Evolutionary conservation across 1,139 yeast species (phyloP).

Genomic region (Suhomyces wounanorum): DNA sequence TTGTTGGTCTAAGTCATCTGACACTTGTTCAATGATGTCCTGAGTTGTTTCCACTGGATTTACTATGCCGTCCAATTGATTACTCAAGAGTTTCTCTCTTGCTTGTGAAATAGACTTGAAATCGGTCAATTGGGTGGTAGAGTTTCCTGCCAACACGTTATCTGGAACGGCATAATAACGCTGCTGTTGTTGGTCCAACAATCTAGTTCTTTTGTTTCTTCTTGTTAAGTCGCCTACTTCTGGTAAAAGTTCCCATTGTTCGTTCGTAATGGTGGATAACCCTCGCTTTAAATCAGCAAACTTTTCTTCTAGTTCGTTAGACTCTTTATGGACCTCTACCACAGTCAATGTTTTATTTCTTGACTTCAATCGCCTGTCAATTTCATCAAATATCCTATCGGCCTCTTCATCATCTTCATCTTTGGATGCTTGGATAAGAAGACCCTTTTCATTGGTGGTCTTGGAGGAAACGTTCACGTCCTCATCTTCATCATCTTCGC

Average conservation of each 20-base stretch:
- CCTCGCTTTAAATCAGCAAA: constrained; percentile 61
- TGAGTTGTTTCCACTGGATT: neutral
- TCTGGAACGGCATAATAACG: constrained; percentile 88
- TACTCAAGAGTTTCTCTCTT: constrained; percentile 51
- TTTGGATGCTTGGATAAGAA: constrained; percentile 29
- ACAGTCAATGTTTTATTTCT: constrained; percentile 23
- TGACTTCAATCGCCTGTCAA: constrained; percentile 58
- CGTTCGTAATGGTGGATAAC: constrained; percentile 58
- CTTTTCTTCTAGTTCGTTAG: constrained; percentile 23
- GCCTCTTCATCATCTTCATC: constrained; percentile 76
- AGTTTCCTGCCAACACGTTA: constrained; percentile 45
- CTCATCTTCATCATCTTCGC: constrained; percentile 29
- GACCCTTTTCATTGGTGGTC: constrained; percentile 26
- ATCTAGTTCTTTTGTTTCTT: constrained; percentile 69
- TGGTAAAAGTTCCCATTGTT: constrained; percentile 82
- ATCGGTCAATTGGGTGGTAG: constrained; percentile 32
- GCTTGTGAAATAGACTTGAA: constrained; percentile 54
- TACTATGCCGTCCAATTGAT: constrained; percentile 42
- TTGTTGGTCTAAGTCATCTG: constrained; percentile 11
- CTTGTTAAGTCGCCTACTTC: constrained; percentile 89
- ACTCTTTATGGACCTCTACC: constrained; percentile 7
- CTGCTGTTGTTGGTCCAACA: constrained; percentile 62
- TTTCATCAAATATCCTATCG: constrained; percentile 62
- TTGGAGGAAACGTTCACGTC: constrained; percentile 19
- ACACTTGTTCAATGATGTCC: constrained; percentile 4